These are phyloP conservation scores for Nyctanthes arbortristis DNA, from an alignment of 257 asterid species.

Conservation along the genomic window DNA sequence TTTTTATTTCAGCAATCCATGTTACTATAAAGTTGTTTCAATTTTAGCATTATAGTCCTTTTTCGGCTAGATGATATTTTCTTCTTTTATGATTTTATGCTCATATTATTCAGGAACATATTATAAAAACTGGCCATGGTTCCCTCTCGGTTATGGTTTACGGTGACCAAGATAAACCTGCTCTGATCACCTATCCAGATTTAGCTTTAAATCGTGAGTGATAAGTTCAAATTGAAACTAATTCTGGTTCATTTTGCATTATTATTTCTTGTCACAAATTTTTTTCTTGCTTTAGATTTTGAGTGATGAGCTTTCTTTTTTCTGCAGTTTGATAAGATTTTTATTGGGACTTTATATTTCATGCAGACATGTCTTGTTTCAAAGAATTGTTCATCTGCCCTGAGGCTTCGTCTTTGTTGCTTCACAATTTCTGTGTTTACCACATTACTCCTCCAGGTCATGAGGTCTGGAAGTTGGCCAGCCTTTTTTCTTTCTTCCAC, in stretches of 20 bases:
- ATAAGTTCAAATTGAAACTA: slow-evolving; percentile 15
- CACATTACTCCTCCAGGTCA: slow-evolving; percentile 15
- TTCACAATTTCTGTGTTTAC: background rate
- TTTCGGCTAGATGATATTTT: too few relatives aligned
- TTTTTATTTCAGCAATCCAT: background rate
- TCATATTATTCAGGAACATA: slow-evolving; percentile 61
- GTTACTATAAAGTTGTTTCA: background rate
- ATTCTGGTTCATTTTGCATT: slow-evolving; percentile 6
- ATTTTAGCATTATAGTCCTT: background rate
- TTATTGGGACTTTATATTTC: slow-evolving; percentile 4
- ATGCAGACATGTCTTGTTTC: slow-evolving; percentile 24
- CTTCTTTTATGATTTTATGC: background rate
- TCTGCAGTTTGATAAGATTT: slow-evolving; percentile 8
- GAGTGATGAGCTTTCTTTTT: background rate
- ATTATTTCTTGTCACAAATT: slow-evolving; percentile 4
- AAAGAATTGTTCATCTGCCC: background rate
- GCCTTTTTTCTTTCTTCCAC: slow-evolving; percentile 75
- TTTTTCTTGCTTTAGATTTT: slow-evolving; percentile 1
- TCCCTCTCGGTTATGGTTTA: slow-evolving; percentile 84
- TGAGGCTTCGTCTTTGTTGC: background rate
- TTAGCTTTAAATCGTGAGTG: slow-evolving; percentile 89
- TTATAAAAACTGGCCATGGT: slow-evolving; percentile 66
- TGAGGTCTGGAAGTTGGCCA: background rate
- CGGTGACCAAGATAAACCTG: slow-evolving; percentile 92
- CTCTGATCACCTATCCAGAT: slow-evolving; percentile 94